Conservation (phyloP, 2,329 filamentous ascomycete genomes). For the Fusarium sp. region DNA sequence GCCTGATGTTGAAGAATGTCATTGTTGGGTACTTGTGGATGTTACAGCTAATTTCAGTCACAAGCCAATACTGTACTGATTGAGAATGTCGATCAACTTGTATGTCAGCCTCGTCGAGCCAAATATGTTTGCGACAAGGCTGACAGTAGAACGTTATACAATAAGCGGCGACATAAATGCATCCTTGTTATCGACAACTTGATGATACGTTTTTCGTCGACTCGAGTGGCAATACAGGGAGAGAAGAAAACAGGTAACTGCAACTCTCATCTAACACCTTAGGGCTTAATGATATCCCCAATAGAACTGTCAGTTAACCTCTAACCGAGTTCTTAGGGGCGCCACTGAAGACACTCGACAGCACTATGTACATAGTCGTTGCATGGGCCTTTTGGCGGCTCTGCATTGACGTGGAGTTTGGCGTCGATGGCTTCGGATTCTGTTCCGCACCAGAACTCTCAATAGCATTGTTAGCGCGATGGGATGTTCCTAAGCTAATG, state of each 20-base stretch:
- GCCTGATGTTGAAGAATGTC: constrained; percentile 41
- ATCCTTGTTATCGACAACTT: too few species aligned
- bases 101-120: constrained; percentile 27
- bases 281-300: constrained; percentile 15
- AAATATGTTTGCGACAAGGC: constrained; percentile 21
- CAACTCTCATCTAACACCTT: background rate
- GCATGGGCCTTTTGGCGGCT: constrained; percentile 4
- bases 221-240: background rate
- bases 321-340: constrained; percentile 20
- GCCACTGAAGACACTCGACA: constrained; percentile 26
- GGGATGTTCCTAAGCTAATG: constrained; percentile 2
- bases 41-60: background rate
- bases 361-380: constrained; percentile 1
- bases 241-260: constrained; percentile 18
- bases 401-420: constrained; percentile 2
- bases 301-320: constrained; percentile 13
- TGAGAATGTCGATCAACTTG: background rate
- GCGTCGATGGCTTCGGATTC: background rate
- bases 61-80: background rate
- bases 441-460: constrained; percentile 15
- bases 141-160: constrained; percentile 14
- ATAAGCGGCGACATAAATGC: background rate
- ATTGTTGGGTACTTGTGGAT: constrained; percentile 28
- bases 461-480: constrained; percentile 2
- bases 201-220: background rate